Conservation (phyloP, 139 green algal species). For the Deuterostichococcus epilithicus region DNA sequence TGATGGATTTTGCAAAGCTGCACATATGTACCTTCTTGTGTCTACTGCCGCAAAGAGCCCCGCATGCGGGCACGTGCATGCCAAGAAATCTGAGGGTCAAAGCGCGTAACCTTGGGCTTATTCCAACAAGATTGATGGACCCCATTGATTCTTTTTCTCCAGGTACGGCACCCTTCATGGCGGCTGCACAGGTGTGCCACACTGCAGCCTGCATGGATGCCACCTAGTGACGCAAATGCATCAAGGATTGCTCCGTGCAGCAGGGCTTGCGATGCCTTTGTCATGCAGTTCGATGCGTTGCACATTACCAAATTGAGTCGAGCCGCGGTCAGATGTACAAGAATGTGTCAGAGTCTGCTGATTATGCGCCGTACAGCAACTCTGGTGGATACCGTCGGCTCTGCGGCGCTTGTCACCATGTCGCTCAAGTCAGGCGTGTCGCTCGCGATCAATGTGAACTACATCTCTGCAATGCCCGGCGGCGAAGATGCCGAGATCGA, state of each 20-base stretch:
- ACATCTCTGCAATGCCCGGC: conserved; percentile 15
- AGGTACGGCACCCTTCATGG: conserved; percentile 25
- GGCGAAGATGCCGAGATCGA: conserved; percentile 8
- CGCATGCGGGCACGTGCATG: too few relatives aligned
- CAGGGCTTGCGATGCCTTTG: neutral
- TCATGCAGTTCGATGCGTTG: neutral
- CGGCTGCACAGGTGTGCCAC: conserved; percentile 19
- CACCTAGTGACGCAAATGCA: neutral
- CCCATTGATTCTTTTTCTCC: too few relatives aligned
- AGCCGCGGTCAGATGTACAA: neutral
- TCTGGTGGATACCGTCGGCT: conserved; percentile 38
- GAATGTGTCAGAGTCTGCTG: neutral
- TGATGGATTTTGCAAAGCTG: too few relatives aligned
- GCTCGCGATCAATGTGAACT: conserved; percentile 24
- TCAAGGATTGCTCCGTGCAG: neutral
- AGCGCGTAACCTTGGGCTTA: too few relatives aligned
- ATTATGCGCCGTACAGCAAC: conserved; percentile 30
- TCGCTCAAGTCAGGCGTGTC: conserved; percentile 6
- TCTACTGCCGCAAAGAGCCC: too few relatives aligned
- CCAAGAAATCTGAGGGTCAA: too few relatives aligned
- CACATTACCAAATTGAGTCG: too few relatives aligned
- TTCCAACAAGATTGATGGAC: too few relatives aligned
- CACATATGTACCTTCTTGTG: too few relatives aligned
- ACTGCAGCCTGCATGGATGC: neutral
- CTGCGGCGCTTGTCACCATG: conserved; percentile 38